Evolutionary conservation across 2,329 filamentous ascomycete genomes (phyloP).

Genomic region (Exophiala aquamarina): DNA sequence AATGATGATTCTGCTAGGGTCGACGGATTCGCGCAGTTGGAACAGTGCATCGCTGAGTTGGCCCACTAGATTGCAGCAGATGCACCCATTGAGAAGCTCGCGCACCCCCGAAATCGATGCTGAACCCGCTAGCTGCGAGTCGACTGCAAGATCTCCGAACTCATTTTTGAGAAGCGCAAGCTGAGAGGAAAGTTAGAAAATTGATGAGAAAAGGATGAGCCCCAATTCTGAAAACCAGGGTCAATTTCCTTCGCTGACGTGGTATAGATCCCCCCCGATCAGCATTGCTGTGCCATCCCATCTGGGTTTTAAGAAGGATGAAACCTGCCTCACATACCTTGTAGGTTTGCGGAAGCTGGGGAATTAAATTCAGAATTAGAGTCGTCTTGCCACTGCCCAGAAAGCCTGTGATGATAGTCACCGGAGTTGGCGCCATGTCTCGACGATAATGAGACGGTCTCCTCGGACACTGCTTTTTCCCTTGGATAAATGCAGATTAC

Average conservation of each 20-base stretch:
- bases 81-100: conserved; percentile 94
- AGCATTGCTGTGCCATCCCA: not conserved
- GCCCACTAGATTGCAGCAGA: conserved; percentile 97
- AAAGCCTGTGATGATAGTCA: conserved; percentile 96
- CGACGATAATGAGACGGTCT: too few species aligned
- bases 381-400: conserved; percentile 96
- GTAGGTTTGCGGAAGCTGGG: conserved; percentile 85
- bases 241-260: too few species aligned
- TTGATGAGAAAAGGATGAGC: too few species aligned
- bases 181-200: conserved; percentile 40
- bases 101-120: conserved; percentile 83
- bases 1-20: conserved; percentile 84
- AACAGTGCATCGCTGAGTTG: conserved; percentile 78
- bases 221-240: too few species aligned
- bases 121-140: conserved; percentile 84
- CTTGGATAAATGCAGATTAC: too few species aligned
- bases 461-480: too few species aligned
- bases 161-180: conserved; percentile 97
- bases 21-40: conserved; percentile 63
- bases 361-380: conserved; percentile 87
- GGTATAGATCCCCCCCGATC: not conserved
- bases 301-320: too few species aligned
- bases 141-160: conserved; percentile 91
- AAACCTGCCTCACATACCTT: conserved; percentile 12
- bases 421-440: conserved; percentile 71